Evolutionary conservation across 345 rosid species (phyloP).

Genomic region (Pistacia integerrima): DNA sequence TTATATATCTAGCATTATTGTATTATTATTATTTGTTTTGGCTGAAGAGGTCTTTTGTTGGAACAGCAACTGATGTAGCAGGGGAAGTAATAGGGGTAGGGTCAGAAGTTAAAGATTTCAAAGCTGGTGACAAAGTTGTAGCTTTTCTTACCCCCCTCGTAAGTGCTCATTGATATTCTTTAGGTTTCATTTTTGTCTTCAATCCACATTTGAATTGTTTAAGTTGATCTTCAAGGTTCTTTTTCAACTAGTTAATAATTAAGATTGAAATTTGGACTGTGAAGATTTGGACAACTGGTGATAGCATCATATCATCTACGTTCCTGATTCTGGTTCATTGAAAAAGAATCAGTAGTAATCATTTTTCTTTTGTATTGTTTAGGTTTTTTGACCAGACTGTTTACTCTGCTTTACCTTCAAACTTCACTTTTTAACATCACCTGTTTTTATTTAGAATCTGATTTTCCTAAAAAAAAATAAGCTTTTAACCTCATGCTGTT

Average conservation of each 20-base stretch:
- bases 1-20: too few species aligned
- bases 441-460: too few species aligned
- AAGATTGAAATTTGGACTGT: not conserved
- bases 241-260: not conserved
- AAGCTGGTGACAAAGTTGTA: slow-evolving; percentile 80
- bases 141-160: slow-evolving; percentile 49
- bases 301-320: not conserved
- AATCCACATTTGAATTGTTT: not conserved
- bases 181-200: not conserved
- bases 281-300: not conserved
- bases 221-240: not conserved
- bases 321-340: not conserved
- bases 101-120: slow-evolving; percentile 54
- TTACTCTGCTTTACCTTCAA: not conserved
- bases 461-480: not conserved
- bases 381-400: not conserved
- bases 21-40: not conserved
- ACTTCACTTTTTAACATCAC: not conserved
- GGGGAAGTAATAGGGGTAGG: slow-evolving; percentile 82
- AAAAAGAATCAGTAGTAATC: not conserved
- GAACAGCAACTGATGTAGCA: slow-evolving; percentile 72
- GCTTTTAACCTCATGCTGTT: not conserved
- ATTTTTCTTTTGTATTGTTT: not conserved
- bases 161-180: slow-evolving; percentile 23
- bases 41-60: slow-evolving; percentile 21